A percentile compares a stretch with the other conserved stretches of the same genome.
phyloP scores from a whole-genome alignment of 2,329 filamentous ascomycete genomes.

The Claviceps africana region DNA sequence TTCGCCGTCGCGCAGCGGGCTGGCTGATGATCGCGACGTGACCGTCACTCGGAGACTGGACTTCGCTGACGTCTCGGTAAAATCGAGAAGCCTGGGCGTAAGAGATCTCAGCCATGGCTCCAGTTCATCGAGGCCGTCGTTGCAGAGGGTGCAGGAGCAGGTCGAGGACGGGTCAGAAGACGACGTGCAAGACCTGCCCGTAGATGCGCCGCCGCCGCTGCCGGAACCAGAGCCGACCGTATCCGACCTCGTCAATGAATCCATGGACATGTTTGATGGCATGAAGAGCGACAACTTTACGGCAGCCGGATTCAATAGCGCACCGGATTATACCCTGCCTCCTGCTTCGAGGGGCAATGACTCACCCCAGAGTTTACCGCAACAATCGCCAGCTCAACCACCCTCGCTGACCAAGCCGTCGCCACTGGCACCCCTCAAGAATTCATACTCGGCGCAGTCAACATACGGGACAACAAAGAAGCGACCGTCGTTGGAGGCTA shows the following conservation, averaged over 20 bases:
- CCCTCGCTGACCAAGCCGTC: not conserved
- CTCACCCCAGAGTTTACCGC: conserved; percentile 5
- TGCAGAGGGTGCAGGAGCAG: not conserved
- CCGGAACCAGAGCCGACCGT: conserved; percentile 16
- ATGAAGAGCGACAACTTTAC: conserved; percentile 11
- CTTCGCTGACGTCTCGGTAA: conserved; percentile 23
- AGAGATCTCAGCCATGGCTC: conserved; percentile 15
- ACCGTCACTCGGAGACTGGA: conserved; percentile 41
- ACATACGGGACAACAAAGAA: not conserved
- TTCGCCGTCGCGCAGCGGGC: conserved; percentile 31
- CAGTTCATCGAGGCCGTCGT: conserved; percentile 2
- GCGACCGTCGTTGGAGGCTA: not conserved
- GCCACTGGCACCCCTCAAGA: not conserved
- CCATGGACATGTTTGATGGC: conserved; percentile 27
- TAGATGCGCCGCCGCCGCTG: conserved; percentile 5
- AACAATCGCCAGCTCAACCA: not conserved
- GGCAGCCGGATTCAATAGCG: conserved; percentile 1
- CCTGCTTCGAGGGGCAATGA: not conserved
- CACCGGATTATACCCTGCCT: conserved; percentile 5
- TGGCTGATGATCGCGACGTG: conserved; percentile 18
- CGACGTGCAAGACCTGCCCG: conserved; percentile 6
- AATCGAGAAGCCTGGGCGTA: conserved; percentile 1
- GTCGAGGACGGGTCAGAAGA: conserved; percentile 14
- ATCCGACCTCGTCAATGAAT: conserved; percentile 25
- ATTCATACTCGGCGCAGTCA: not conserved